Base-by-base conservation (phyloP, 768 basidiomycete species). In the Butyriboletus loyo region DNA sequence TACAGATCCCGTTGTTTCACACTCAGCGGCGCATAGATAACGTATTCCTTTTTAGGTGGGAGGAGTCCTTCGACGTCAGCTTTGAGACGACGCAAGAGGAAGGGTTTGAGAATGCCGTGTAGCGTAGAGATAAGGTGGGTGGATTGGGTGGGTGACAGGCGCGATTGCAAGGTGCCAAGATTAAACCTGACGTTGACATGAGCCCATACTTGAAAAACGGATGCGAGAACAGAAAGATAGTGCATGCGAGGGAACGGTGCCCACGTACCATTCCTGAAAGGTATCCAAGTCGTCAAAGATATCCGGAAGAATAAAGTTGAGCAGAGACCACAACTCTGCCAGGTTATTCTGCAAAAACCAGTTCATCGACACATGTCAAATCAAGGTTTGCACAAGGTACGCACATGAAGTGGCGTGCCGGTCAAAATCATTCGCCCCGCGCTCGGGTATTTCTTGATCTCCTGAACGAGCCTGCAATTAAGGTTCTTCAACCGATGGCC, bases 401-500 rank as follows among this genome's bases (percentile, higher is more conserved):
- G 50, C 54, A 94, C 95, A 71, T 98, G 95, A 34, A 99, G 72
- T 7, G 97, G 97, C 17, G 97, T 99, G 28, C 97, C 97, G 1
- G 95, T 98, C 55, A 99, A 72, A 52, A 99, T 88, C 82, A 98
- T 88, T 42, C 97, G 76, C 37, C 92, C 91, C 0, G 88, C 92
- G 49, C 85, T 85, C 2, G 75, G 73, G 65, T 93, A 94, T 61
- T 84, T 83, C 73, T 94, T 95, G 59, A 99, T 87, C 68, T 96
- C 92, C 52, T 79, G 78, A 71, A 98, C 90, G 15, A 98, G 81
- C 73, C 83, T 87, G 70, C 92, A 93, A 63, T 98, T 83, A 52
- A 96, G 76, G 63, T 99, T 99, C 76, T 98, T 98, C 66, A 99
- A 69, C 22, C 96, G 77, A 70, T 99, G 97, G 0, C 96, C 92